A percentile compares a stretch with the other conserved stretches of the same genome.
These are phyloP conservation scores for Sutorius australiensis DNA, from an alignment of 768 basidiomycete species.

Conservation along the genomic window DNA sequence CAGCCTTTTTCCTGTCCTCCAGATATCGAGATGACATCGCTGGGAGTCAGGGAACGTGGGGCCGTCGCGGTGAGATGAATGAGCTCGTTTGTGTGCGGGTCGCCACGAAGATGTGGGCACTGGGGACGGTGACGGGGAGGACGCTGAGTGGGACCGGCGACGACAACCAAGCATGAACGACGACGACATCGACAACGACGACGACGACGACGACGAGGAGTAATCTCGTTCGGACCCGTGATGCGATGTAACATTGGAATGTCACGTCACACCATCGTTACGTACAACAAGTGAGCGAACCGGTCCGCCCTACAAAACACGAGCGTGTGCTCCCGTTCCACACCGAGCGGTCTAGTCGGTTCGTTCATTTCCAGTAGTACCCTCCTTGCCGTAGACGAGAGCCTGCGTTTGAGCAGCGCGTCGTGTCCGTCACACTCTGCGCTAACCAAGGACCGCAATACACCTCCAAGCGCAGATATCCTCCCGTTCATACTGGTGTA, in stretches of 20 bases:
- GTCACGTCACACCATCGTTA: conserved; percentile 25
- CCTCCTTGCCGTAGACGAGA: conserved; percentile 24
- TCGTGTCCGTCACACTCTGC: conserved; percentile 23
- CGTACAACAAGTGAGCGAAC: conserved; percentile 19
- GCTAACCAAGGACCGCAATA: conserved; percentile 34
- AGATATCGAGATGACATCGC: conserved; percentile 51
- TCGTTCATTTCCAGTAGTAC: conserved; percentile 30
- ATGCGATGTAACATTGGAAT: conserved; percentile 11
- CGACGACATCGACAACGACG: conserved; percentile 33
- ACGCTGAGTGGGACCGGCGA: conserved; percentile 51
- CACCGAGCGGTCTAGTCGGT: not conserved
- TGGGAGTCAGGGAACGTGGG: conserved; percentile 37
- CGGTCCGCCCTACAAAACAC: conserved; percentile 19
- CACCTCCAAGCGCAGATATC: conserved; percentile 42
- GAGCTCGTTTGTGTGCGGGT: conserved; percentile 47
- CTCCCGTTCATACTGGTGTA: conserved; percentile 35
- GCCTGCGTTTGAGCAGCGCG: conserved; percentile 29
- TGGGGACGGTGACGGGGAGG: conserved; percentile 35
- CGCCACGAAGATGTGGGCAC: conserved; percentile 39
- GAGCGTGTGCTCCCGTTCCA: conserved; percentile 12
- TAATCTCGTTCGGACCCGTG: conserved; percentile 17
- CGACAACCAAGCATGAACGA: conserved; percentile 37
- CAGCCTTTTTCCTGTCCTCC: conserved; percentile 53
- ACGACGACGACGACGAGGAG: conserved; percentile 1
- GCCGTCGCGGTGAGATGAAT: conserved; percentile 36